phyloP scores from a whole-genome alignment of 805 yeast genomes.

The Cyberlindnera galapagoensis region DNA sequence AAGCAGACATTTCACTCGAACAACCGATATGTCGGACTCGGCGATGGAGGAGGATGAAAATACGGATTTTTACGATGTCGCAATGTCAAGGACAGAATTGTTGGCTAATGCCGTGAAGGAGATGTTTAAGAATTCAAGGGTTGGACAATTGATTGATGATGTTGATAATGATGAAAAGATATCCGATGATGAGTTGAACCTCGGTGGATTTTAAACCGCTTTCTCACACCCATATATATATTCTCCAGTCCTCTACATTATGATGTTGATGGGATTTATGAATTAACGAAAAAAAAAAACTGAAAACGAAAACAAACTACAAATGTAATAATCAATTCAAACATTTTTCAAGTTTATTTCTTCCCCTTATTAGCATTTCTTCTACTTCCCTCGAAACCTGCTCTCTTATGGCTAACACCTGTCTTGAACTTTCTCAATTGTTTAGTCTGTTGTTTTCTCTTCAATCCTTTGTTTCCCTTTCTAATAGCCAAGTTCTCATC shows the following conservation, averaged over 20 bases:
- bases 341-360: too few species aligned
- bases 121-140: conserved; percentile 9
- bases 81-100: conserved; percentile 7
- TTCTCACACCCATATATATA: neutral
- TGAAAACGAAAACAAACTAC: too few species aligned
- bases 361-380: conserved; percentile 13
- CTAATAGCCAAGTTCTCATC: conserved; percentile 86
- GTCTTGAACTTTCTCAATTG: conserved; percentile 60
- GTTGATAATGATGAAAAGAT: conserved; percentile 5
- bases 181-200: conserved; percentile 11
- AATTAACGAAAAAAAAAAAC: too few species aligned
- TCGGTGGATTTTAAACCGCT: conserved; percentile 15
- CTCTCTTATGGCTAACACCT: conserved; percentile 49
- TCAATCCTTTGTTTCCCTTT: conserved; percentile 78
- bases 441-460: conserved; percentile 66
- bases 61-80: neutral
- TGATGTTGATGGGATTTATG: too few species aligned
- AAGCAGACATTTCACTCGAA: conserved; percentile 2
- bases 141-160: conserved; percentile 3
- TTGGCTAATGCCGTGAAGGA: conserved; percentile 18
- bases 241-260: too few species aligned
- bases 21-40: conserved; percentile 11
- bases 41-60: conserved; percentile 4
- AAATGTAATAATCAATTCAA: too few species aligned
- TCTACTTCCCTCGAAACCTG: conserved; percentile 82